Evolutionary conservation across 2,329 filamentous ascomycete genomes (phyloP).

Genomic region (Clonostachys rosea): DNA sequence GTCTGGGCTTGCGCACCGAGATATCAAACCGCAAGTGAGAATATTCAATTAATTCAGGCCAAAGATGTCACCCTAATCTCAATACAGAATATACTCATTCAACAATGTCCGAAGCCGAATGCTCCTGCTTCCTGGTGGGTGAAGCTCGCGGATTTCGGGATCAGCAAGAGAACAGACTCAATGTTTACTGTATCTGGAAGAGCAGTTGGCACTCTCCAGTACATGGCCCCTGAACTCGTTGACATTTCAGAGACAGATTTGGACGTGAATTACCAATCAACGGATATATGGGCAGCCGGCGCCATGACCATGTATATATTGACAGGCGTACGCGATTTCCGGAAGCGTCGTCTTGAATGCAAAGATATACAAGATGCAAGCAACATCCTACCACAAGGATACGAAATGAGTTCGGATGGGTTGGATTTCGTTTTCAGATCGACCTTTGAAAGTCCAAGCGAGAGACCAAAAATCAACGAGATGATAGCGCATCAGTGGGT

Average conservation of each 20-base stretch:
- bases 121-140: conserved; percentile 11
- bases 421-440: not conserved
- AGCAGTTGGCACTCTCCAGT: conserved; percentile 5
- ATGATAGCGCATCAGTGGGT: not conserved
- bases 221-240: conserved; percentile 10
- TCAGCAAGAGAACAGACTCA: conserved; percentile 1
- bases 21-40: conserved; percentile 11
- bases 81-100: not conserved
- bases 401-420: not conserved
- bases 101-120: not conserved
- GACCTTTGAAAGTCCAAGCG: not conserved
- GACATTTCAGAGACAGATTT: not conserved
- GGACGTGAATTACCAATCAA: not conserved
- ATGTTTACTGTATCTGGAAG: not conserved
- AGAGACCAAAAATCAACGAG: not conserved
- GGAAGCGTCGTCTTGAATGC: not conserved
- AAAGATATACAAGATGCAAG: not conserved
- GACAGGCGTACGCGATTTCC: not conserved
- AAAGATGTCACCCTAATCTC: too few relatives aligned
- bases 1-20: conserved; percentile 11
- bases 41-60: too few relatives aligned
- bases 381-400: not conserved
- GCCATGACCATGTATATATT: not conserved
- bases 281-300: not conserved
- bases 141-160: conserved; percentile 11